phyloP scores from a whole-genome alignment of 257 asterid genomes.

The Solanum clarkiae region DNA sequence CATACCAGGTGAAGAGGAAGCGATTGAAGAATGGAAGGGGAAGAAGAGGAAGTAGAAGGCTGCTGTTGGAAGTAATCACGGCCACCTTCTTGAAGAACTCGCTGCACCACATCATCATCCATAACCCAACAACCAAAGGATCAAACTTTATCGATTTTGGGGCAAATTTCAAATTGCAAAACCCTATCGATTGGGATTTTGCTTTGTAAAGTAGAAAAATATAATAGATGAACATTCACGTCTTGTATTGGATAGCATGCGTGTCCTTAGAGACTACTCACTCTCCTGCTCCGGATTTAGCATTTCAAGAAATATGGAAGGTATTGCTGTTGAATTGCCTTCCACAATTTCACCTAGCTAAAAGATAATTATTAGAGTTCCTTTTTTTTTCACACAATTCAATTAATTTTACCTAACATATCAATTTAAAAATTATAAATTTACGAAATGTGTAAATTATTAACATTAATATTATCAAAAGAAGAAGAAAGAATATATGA shows the following conservation, averaged over 20 bases:
- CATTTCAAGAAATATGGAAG: neutral
- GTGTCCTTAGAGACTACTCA: neutral
- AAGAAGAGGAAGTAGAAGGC: conserved; percentile 79
- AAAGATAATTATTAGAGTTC: too few relatives aligned
- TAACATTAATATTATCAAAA: too few relatives aligned
- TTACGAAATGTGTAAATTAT: too few relatives aligned
- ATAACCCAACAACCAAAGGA: neutral
- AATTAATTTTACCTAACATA: too few relatives aligned
- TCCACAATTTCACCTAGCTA: too few relatives aligned
- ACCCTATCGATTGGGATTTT: neutral
- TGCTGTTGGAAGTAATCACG: conserved; percentile 81
- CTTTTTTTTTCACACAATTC: too few relatives aligned
- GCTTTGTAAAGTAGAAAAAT: neutral
- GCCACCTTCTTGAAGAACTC: conserved; percentile 91
- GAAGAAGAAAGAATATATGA: neutral
- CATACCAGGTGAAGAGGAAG: conserved; percentile 92
- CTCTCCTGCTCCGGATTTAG: neutral
- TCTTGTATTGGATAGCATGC: neutral
- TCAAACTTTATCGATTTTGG: neutral
- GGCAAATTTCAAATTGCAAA: neutral
- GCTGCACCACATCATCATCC: conserved; percentile 93
- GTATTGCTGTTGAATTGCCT: neutral
- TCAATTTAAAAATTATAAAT: too few relatives aligned
- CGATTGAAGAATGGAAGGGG: conserved; percentile 92
- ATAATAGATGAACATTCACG: neutral